Conservation (phyloP, 129 eudicot genomes). For the Erigeron canadensis region DNA sequence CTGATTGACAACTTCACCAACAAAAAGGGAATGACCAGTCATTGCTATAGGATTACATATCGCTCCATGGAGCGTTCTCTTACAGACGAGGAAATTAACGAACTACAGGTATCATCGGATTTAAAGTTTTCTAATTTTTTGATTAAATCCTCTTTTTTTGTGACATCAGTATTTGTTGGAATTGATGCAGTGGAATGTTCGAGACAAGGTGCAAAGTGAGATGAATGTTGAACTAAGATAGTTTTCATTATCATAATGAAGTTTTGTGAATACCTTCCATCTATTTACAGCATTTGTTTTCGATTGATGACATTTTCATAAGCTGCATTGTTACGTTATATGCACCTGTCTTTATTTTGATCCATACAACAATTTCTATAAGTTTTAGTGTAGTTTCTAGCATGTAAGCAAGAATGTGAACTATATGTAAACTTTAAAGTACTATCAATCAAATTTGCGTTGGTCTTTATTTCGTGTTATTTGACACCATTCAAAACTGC, state of each 20-base stretch:
- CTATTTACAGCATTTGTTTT: neutral
- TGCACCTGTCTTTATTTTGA: neutral
- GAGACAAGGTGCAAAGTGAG: conserved; percentile 77
- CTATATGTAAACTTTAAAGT: too few relatives aligned
- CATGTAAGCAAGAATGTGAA: neutral
- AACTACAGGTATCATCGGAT: conserved; percentile 61
- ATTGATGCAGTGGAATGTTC: conserved; percentile 63
- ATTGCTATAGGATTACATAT: conserved; percentile 81
- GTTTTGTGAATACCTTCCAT: conserved; percentile 26
- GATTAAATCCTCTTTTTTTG: neutral
- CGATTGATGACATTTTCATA: conserved; percentile 15
- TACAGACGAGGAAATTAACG: conserved; percentile 88
- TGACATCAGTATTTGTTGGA: neutral
- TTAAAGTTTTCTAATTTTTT: neutral
- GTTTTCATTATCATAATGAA: conserved; percentile 8
- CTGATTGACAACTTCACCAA: conserved; percentile 82
- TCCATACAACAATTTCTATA: neutral
- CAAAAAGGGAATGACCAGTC: conserved; percentile 98
- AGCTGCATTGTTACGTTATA: neutral
- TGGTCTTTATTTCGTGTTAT: too few relatives aligned
- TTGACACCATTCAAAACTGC: neutral
- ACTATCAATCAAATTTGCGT: neutral
- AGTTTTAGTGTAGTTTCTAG: neutral
- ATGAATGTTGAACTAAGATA: conserved; percentile 74
- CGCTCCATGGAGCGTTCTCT: conserved; percentile 96